Evolutionary conservation across 768 basidiomycete genomes (phyloP), one percentile per base, ranked within the genome.

Genomic region (Neoboletus magnificus): DNA sequence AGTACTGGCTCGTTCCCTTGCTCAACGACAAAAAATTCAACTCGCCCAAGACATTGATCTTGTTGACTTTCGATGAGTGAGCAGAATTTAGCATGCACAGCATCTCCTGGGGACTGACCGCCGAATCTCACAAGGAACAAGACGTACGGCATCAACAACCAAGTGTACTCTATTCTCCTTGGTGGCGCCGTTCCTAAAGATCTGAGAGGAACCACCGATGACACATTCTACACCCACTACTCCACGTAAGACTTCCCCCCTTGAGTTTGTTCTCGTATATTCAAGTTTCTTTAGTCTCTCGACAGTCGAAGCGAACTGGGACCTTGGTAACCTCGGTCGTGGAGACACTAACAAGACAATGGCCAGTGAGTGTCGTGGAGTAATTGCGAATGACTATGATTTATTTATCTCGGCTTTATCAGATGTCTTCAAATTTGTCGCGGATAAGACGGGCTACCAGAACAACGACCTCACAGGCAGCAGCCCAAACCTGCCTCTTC

Each of bases 1-100:
- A 74, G 25, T 79, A 67, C 59, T 86, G 79, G 74, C 73, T 86
- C 23, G 36, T 73, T 15, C 82, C 83, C 5, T 60, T 84, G 16
- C 76, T 86, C 36, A 48, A 71, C 16, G 75, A 85, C 71, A 56
- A 68, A 7, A 65, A 73, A 51, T 84, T 86, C 71, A 84, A 86
- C 66, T 74, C 72, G 54, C 71, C 79, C 42, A 71, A 71, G 22
- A 85, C 84, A 0, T 71, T 86, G 49, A 79, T 86, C 58, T 60
- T 85, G 5, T 63, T 86, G 44, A 85, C 82, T 0, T 86, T 85
- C 52, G 84, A 86, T 53, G 83, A 86, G 67, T 81, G 70, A 55
- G 77, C 74, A 51, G 60, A 57, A 13, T 43, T 30, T 16, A 30
- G 16, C 10, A 32, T 22, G 7, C 30, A 8, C 13, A 39, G 29